Conservation (phyloP, 768 basidiomycete species). For the Pulveroboletus ravenelii region DNA sequence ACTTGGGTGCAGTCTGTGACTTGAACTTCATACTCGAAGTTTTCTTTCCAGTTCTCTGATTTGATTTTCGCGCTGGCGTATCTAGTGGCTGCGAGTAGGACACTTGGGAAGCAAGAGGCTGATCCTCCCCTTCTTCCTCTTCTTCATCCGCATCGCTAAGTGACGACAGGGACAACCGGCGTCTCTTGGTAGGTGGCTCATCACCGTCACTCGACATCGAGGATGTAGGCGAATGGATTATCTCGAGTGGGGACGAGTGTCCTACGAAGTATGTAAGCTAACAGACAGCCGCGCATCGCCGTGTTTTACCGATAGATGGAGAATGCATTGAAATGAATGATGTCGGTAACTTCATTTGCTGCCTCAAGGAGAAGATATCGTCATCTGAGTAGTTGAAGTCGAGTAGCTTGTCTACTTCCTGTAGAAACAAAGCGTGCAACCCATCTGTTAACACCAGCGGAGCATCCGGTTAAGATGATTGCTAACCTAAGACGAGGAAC, state of each 20-base stretch:
- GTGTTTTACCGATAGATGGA: constrained; percentile 49
- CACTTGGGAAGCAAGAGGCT: constrained; percentile 50
- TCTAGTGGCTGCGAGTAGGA: constrained; percentile 26
- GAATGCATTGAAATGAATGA: constrained; percentile 47
- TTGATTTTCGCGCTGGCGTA: constrained; percentile 30
- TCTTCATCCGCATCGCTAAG: constrained; percentile 40
- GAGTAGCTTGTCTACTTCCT: constrained; percentile 75
- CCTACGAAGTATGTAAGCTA: constrained; percentile 19
- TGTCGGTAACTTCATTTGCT: constrained; percentile 59
- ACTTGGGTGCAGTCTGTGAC: constrained; percentile 50
- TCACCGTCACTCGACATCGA: constrained; percentile 45
- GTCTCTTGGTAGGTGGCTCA: constrained; percentile 47
- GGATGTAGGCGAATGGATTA: constrained; percentile 28
- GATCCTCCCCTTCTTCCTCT: constrained; percentile 55
- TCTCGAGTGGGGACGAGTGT: constrained; percentile 19
- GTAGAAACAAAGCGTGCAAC: constrained; percentile 9
- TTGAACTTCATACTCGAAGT: constrained; percentile 55
- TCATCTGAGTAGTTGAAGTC: constrained; percentile 76
- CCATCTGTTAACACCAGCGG: constrained; percentile 13
- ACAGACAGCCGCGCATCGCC: background rate
- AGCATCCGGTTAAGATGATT: constrained; percentile 10
- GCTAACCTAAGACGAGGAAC: constrained; percentile 20
- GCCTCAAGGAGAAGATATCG: constrained; percentile 61
- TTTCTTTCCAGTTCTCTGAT: constrained; percentile 50
- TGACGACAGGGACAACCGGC: constrained; percentile 53